phyloP scores from a whole-genome alignment of 768 basidiomycete species.

The Crucibulum laeve region DNA sequence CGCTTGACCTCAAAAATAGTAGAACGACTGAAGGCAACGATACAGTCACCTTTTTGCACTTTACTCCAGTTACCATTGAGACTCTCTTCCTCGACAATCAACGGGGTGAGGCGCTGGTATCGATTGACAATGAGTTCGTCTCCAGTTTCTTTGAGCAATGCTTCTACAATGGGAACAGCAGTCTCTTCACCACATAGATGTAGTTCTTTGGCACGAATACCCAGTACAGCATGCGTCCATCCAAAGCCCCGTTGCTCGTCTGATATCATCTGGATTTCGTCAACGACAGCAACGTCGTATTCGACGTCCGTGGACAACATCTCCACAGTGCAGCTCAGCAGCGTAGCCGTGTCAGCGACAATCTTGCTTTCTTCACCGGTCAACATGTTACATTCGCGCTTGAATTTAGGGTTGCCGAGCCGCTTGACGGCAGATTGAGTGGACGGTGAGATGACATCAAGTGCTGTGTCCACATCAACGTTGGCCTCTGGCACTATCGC shows the following conservation, averaged over 20 bases:
- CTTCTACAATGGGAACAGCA: constrained; percentile 74
- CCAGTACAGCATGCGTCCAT: constrained; percentile 83
- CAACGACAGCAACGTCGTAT: constrained; percentile 85
- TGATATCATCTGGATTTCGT: constrained; percentile 95
- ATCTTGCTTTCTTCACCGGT: constrained; percentile 90
- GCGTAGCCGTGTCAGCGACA: constrained; percentile 47
- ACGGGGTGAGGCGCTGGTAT: constrained; percentile 87
- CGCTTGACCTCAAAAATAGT: constrained; percentile 76
- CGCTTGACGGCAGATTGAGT: constrained; percentile 20
- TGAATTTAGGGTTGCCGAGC: constrained; percentile 42
- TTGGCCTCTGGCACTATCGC: constrained; percentile 23
- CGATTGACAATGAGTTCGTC: constrained; percentile 77
- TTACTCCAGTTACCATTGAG: constrained; percentile 56
- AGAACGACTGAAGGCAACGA: constrained; percentile 79
- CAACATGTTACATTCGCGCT: constrained; percentile 73
- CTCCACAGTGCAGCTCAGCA: constrained; percentile 90
- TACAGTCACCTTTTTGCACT: constrained; percentile 81
- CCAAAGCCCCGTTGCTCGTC: constrained; percentile 73
- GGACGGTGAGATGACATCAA: constrained; percentile 11
- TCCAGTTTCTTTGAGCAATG: constrained; percentile 68
- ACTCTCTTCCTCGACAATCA: constrained; percentile 62
- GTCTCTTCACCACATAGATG: constrained; percentile 97
- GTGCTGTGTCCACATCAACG: constrained; percentile 18
- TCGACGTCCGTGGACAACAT: constrained; percentile 53
- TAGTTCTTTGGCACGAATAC: constrained; percentile 70